Conservation (phyloP, 1,284 basidiomycete genomes). For the Moesziomyces aphidis region DNA sequence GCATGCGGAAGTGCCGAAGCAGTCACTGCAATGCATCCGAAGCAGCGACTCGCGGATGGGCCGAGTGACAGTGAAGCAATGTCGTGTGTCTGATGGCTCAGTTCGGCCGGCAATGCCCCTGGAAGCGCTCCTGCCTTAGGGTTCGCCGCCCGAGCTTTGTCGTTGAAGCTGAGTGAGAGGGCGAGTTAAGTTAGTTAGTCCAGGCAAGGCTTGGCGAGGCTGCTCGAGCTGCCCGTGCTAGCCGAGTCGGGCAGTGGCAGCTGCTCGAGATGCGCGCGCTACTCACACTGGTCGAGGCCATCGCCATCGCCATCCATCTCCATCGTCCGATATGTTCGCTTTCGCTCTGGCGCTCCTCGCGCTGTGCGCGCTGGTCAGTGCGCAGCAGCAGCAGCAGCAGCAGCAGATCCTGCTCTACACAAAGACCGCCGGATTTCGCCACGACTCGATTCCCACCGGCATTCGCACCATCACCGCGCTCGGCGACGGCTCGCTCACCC, state of each 20-base stretch:
- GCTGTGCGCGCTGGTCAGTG: conserved; percentile 2
- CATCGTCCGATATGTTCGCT: background rate
- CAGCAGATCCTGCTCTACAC: conserved; percentile 57
- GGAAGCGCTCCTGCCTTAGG: too few relatives aligned
- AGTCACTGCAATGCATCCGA: too few relatives aligned
- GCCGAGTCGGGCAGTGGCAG: background rate
- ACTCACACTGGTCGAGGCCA: background rate
- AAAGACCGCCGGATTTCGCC: conserved; percentile 70
- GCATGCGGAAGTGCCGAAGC: too few relatives aligned
- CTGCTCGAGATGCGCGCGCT: background rate
- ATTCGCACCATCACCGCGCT: conserved; percentile 73
- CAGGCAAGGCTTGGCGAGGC: too few relatives aligned
- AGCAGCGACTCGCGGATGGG: too few relatives aligned
- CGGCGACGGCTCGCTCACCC: conserved; percentile 74
- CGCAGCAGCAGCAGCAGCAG: background rate
- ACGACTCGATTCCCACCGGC: conserved; percentile 81
- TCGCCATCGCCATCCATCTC: background rate
- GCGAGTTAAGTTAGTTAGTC: too few relatives aligned
- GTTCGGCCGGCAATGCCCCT: too few relatives aligned
- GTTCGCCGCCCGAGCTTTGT: too few relatives aligned
- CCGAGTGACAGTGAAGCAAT: too few relatives aligned
- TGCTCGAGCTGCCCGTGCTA: too few relatives aligned
- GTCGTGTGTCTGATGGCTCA: too few relatives aligned
- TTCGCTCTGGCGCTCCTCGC: background rate
- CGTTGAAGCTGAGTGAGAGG: too few relatives aligned